Evolutionary conservation across 2,329 filamentous ascomycete genomes (phyloP).

Genomic region (Cadophora gregata): DNA sequence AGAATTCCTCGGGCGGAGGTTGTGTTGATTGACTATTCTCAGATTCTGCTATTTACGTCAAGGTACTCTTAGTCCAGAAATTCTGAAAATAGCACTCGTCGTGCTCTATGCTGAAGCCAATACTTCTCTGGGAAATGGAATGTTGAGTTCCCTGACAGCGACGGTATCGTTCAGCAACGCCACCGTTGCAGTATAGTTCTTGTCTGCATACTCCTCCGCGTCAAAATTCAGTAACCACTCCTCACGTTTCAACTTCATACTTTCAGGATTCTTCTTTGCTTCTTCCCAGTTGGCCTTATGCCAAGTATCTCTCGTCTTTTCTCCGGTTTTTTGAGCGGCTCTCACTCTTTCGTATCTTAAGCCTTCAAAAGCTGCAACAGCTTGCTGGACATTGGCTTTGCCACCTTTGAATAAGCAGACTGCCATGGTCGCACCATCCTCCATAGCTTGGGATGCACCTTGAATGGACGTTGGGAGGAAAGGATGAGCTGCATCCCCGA

Average conservation of each 20-base stretch:
- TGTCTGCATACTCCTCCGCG: slow-evolving; percentile 36
- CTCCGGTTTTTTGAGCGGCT: slow-evolving; percentile 39
- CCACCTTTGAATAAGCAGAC: slow-evolving; percentile 41
- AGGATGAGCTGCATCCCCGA: slow-evolving; percentile 49
- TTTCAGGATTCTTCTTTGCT: slow-evolving; percentile 37
- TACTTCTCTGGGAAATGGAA: slow-evolving; percentile 21
- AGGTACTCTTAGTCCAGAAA: not conserved
- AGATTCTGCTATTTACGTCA: not conserved
- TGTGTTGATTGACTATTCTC: not conserved
- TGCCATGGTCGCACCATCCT: slow-evolving; percentile 48
- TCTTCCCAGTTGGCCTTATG: slow-evolving; percentile 38
- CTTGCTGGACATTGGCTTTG: slow-evolving; percentile 32
- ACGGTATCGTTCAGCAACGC: slow-evolving; percentile 27
- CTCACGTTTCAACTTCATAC: slow-evolving; percentile 32
- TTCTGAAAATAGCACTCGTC: not conserved
- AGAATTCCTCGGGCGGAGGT: too few species aligned
- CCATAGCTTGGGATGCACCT: slow-evolving; percentile 48
- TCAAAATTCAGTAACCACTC: slow-evolving; percentile 38
- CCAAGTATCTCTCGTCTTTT: slow-evolving; percentile 34
- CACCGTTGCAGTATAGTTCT: slow-evolving; percentile 33
- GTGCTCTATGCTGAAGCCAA: slow-evolving; percentile 19
- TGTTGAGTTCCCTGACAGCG: slow-evolving; percentile 26
- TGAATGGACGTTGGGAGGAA: slow-evolving; percentile 48
- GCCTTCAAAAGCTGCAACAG: slow-evolving; percentile 33
- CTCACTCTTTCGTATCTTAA: slow-evolving; percentile 36